Evolutionary conservation across 179 eudicot species (phyloP).

Genomic region (Nepenthes alata): DNA sequence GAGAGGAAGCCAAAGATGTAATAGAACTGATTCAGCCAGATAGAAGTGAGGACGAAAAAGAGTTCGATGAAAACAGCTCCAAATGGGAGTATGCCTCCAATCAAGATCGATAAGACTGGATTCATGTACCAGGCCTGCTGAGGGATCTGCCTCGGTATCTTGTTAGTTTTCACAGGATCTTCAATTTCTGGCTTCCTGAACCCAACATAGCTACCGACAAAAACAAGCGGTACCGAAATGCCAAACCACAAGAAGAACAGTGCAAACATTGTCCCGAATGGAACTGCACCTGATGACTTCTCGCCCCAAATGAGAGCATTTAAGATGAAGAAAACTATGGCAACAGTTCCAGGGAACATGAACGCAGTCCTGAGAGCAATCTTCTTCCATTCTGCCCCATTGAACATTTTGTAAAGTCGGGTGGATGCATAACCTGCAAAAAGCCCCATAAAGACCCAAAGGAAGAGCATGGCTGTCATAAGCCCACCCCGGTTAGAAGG

Average conservation of each 20-base stretch:
- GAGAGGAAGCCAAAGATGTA: slow-evolving; percentile 46
- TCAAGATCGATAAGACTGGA: slow-evolving; percentile 35
- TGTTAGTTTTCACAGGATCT: slow-evolving; percentile 39
- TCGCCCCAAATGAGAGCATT: slow-evolving; percentile 45
- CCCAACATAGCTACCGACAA: slow-evolving; percentile 34
- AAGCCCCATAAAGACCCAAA: slow-evolving; percentile 45
- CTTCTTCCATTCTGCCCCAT: slow-evolving; percentile 41
- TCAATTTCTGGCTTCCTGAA: slow-evolving; percentile 26
- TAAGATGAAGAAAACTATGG: slow-evolving; percentile 26
- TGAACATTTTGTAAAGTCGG: slow-evolving; percentile 41
- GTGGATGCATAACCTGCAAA: slow-evolving; percentile 43
- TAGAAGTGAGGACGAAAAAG: slow-evolving; percentile 39
- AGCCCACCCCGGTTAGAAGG: slow-evolving; percentile 55
- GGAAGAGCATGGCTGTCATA: slow-evolving; percentile 41
- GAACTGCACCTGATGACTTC: slow-evolving; percentile 43
- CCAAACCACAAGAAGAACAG: slow-evolving; percentile 39
- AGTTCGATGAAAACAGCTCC: slow-evolving; percentile 38
- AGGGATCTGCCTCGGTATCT: slow-evolving; percentile 43
- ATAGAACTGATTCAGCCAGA: slow-evolving; percentile 48
- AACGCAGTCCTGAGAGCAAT: slow-evolving; percentile 33
- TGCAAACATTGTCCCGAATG: slow-evolving; percentile 42
- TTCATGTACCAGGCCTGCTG: slow-evolving; percentile 52
- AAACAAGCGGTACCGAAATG: slow-evolving; percentile 42
- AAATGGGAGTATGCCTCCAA: slow-evolving; percentile 44
- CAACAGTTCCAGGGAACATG: slow-evolving; percentile 38